A percentile compares a stretch with the other conserved stretches of the same genome.
Conservation (phyloP, 2,329 filamentous ascomycete species). For the Phyllosticta citrichinensis region DNA sequence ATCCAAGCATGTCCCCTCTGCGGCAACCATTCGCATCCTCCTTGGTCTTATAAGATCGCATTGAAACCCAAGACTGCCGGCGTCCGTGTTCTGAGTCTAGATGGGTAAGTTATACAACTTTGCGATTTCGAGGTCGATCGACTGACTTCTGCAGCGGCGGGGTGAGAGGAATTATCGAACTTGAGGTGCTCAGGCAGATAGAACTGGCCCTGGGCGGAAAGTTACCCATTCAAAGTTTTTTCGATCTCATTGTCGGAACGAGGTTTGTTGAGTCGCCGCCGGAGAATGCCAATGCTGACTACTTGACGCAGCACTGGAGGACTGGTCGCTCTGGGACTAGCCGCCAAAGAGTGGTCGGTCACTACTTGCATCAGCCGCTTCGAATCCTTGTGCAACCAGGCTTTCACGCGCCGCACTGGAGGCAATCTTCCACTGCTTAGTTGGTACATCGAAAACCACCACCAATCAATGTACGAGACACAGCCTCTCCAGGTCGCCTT, state of each 20-base stretch:
- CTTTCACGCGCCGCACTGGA: slow-evolving; percentile 31
- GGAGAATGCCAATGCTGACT: background rate
- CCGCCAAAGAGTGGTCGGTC: slow-evolving; percentile 28
- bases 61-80: slow-evolving; percentile 28
- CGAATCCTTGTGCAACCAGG: slow-evolving; percentile 28
- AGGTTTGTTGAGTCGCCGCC: slow-evolving; percentile 11
- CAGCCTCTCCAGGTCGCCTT: slow-evolving; percentile 28
- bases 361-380: slow-evolving; percentile 32
- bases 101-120: slow-evolving; percentile 26
- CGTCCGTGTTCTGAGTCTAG: slow-evolving; percentile 30
- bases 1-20: slow-evolving; percentile 26
- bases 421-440: slow-evolving; percentile 26
- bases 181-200: slow-evolving; percentile 34
- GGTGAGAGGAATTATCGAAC: slow-evolving; percentile 36
- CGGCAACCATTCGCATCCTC: slow-evolving; percentile 10
- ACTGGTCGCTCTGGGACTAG: slow-evolving; percentile 35
- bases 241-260: slow-evolving; percentile 36
- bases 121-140: background rate
- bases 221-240: slow-evolving; percentile 36
- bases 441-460: slow-evolving; percentile 19
- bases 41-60: slow-evolving; percentile 15
- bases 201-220: slow-evolving; percentile 29
- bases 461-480: slow-evolving; percentile 26
- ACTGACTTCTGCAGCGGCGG: slow-evolving; percentile 28
- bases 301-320: slow-evolving; percentile 30